phyloP scores from a whole-genome alignment of 192 early-diverging fungal genomes.

The Dimargaris xerosporica region DNA sequence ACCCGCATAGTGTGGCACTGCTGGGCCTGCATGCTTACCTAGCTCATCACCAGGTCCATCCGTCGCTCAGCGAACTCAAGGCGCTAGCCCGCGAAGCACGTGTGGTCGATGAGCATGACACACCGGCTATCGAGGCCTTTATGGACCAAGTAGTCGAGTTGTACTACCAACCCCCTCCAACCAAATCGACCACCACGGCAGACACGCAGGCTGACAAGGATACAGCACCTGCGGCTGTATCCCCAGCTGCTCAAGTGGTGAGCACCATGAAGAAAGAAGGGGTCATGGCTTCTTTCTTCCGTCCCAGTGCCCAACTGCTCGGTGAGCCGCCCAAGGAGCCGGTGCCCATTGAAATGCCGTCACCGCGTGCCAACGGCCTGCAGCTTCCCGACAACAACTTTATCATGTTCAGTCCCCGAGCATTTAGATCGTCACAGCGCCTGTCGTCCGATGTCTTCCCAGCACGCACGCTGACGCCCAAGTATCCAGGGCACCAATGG shows the following conservation, averaged over 20 bases:
- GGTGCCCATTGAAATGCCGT: too few species aligned
- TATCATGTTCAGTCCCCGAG: too few species aligned
- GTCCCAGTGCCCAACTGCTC: not conserved
- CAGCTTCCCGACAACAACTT: too few species aligned
- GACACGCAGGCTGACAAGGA: not conserved
- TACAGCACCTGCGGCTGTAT: not conserved
- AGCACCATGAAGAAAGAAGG: not conserved
- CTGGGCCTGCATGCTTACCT: constrained; percentile 10
- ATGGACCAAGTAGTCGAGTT: not conserved
- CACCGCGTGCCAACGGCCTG: too few species aligned
- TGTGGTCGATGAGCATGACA: not conserved
- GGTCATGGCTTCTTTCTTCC: not conserved
- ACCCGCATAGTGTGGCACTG: constrained; percentile 1
- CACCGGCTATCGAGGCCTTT: not conserved
- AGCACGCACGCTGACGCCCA: too few species aligned
- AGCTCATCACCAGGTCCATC: not conserved
- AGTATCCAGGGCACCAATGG: too few species aligned
- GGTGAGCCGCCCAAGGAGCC: not conserved
- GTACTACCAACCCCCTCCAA: not conserved
- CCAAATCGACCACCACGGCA: not conserved
- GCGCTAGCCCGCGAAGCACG: not conserved
- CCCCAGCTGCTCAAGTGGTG: not conserved
- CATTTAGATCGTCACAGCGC: too few species aligned
- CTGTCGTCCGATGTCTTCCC: too few species aligned
- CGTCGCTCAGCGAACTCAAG: not conserved